These are phyloP conservation scores for Ceratobasidium sp. DNA, from an alignment of 1,284 basidiomycete species.

Conservation along the genomic window DNA sequence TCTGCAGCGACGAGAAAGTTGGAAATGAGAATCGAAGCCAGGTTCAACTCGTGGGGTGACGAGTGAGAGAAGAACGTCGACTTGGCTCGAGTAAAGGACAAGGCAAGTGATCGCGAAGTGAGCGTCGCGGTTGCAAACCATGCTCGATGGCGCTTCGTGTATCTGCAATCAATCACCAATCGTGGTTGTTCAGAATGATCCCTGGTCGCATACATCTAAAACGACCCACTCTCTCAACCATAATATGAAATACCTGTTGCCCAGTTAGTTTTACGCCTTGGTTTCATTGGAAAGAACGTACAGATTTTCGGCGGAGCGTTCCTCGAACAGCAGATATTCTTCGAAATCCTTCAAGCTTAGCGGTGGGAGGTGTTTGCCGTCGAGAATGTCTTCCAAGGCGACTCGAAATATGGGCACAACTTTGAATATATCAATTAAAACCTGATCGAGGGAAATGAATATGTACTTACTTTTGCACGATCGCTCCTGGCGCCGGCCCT, in stretches of 20 bases:
- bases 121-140: constrained; percentile 30
- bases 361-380: constrained; percentile 39
- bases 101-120: constrained; percentile 30
- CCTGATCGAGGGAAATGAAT: too few relatives aligned
- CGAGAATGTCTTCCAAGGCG: constrained; percentile 39
- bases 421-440: too few relatives aligned
- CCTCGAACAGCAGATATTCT: constrained; percentile 40
- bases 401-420: constrained; percentile 38
- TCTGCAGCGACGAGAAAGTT: constrained; percentile 33
- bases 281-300: constrained; percentile 2
- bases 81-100: constrained; percentile 38
- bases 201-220: too few relatives aligned
- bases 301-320: constrained; percentile 40
- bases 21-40: constrained; percentile 33
- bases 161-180: constrained; percentile 12
- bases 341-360: constrained; percentile 42
- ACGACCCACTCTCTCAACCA: constrained; percentile 39
- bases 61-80: constrained; percentile 40
- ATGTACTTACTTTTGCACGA: constrained; percentile 29
- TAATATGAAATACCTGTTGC: constrained; percentile 38
- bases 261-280: background rate
- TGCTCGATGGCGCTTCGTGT: constrained; percentile 31
- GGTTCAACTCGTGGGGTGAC: constrained; percentile 38
- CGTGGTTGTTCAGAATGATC: too few relatives aligned
- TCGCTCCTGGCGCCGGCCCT: constrained; percentile 14